Evolutionary conservation across 2,329 filamentous ascomycete genomes (phyloP), one percentile per base, ranked within the genome.

Genomic region (Leptographium galeiforme): DNA sequence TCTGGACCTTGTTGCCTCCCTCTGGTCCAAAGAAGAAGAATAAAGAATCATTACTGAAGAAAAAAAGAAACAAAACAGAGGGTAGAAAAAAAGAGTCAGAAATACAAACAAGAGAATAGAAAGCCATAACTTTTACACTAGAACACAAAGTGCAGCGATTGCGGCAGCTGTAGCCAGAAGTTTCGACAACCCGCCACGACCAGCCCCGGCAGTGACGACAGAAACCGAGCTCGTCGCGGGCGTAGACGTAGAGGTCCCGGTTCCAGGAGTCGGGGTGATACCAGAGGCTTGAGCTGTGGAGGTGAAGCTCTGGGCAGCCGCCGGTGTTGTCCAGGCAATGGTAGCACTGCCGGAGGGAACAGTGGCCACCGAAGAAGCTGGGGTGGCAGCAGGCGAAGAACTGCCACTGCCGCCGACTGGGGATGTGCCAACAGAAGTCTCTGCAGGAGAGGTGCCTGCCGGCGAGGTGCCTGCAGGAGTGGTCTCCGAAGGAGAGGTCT

Each of bases 101-200:
- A 41, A 25, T 25, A 25, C 13, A 36, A 11, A 36, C 8, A 13
- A 13, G 34, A 36, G 34, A 13, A 11, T 10, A 13, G 13, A 36
- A 36, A 36, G 8, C 8, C 34, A 4, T 2, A n/a, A n/a, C 14
- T 7, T 13, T 74, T 79, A 81, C 64, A 72, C 71, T 61, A 80
- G 65, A 67, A 73, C 61, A 63, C 76, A 66, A 62, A 73, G 76
- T 56, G 68, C 73, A 55, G 76, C 63, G 68, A 73, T 75, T 65
- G 72, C 76, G 47, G 68, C 70, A 59, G 71, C 74, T 13, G 44
- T n/a, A 63, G 76, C 77, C 63, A 78, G 66, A 62, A 74, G 55
- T 62, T 70, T 70, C 57, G 76, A 78, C 69, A 71, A 74, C 54
- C 69, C 69, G 60, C 78, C 63, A 61, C 72, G 68, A 59, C 71